These are phyloP conservation scores for Rosa hybrid DNA, from an alignment of 331 rosid genomes.

Conservation along the genomic window DNA sequence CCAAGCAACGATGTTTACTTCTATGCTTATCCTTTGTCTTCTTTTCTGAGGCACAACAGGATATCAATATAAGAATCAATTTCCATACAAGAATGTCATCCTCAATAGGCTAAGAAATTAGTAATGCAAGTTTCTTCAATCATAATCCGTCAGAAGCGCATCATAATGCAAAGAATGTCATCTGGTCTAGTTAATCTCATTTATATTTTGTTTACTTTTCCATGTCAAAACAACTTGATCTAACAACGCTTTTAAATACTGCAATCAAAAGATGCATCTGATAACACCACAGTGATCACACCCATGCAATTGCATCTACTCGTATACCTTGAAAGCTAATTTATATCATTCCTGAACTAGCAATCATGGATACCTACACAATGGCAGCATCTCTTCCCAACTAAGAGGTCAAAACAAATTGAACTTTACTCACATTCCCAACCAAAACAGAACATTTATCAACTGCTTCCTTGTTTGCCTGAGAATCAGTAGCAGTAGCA, in stretches of 20 bases:
- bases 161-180: background rate
- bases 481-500: constrained; percentile 61
- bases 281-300: no score
- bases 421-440: constrained; percentile 74
- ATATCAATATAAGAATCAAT: constrained; percentile 7
- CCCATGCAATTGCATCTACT: no score
- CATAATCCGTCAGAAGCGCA: background rate
- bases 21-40: constrained; percentile 66
- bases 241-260: background rate
- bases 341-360: background rate
- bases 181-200: background rate
- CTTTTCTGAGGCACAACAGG: constrained; percentile 57
- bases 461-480: constrained; percentile 74
- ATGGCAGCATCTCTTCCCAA: no score
- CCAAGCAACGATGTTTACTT: constrained; percentile 50
- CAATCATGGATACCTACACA: no score
- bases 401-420: background rate
- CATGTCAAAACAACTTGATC: background rate
- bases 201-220: background rate
- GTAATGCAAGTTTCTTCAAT: background rate
- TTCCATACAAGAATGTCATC: constrained; percentile 21
- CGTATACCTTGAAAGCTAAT: background rate
- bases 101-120: background rate
- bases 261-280: background rate
- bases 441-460: constrained; percentile 91